Conservation (phyloP, 2,329 filamentous ascomycete genomes). For the Zymoseptoria pseudotritici region DNA sequence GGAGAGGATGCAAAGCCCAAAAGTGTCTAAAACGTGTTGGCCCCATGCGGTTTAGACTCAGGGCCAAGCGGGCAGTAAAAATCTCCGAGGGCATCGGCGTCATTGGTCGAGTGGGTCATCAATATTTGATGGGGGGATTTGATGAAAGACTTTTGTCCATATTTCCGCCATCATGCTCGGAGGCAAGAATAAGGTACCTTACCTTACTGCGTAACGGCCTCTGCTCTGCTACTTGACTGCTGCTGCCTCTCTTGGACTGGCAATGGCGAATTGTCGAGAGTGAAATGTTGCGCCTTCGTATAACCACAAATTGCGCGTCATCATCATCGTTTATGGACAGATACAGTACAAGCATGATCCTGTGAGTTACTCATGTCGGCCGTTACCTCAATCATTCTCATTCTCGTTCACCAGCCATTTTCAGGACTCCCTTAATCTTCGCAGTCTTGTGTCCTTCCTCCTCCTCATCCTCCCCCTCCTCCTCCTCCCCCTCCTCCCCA, state of each 20-base stretch:
- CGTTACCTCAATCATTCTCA: not conserved
- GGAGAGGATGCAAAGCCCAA: not conserved
- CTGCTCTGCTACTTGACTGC: too few species aligned
- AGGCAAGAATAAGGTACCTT: too few species aligned
- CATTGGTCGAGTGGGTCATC: too few species aligned
- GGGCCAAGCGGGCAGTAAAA: not conserved
- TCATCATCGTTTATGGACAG: not conserved
- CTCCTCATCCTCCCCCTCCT: not conserved
- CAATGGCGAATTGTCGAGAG: too few species aligned
- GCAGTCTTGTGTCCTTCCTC: not conserved
- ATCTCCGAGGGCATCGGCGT: not conserved
- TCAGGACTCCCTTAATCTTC: too few species aligned
- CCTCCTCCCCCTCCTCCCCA: too few species aligned
- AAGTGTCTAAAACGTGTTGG: not conserved
- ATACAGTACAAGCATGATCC: not conserved
- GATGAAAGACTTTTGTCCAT: too few species aligned
- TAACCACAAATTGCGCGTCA: not conserved
- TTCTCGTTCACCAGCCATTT: not conserved
- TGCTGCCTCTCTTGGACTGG: too few species aligned
- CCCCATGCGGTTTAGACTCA: not conserved
- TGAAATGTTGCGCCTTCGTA: too few species aligned
- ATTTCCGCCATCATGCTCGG: too few species aligned
- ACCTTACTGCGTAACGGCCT: too few species aligned
- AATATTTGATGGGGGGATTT: not conserved
- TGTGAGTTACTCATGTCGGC: not conserved